A percentile compares a stretch with the other conserved stretches of the same genome.
phyloP scores from a whole-genome alignment of 1,284 basidiomycete species.

The Marasmius oreades region DNA sequence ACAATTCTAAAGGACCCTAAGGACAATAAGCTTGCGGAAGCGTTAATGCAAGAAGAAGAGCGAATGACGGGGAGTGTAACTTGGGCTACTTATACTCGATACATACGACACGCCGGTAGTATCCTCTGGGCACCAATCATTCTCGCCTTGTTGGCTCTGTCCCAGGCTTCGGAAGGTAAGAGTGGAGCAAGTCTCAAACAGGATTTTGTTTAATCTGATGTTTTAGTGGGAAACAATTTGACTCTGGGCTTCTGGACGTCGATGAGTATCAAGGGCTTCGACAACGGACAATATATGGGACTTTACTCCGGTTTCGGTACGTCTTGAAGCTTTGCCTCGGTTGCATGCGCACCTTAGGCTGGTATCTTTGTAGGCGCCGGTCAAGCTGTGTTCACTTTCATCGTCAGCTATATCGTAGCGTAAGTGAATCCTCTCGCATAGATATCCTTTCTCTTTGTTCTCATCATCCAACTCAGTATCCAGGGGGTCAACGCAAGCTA shows the following conservation, averaged over 20 bases:
- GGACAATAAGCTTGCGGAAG: background rate
- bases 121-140: constrained; percentile 22
- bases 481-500: constrained; percentile 43
- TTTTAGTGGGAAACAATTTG: constrained; percentile 18
- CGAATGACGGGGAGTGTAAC: constrained; percentile 35
- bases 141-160: constrained; percentile 8
- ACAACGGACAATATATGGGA: constrained; percentile 45
- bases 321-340: background rate
- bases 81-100: constrained; percentile 34
- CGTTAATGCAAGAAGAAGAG: constrained; percentile 33
- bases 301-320: constrained; percentile 45
- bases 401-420: constrained; percentile 39
- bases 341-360: background rate
- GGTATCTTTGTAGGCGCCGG: constrained; percentile 16
- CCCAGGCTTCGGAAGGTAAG: constrained; percentile 16
- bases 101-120: constrained; percentile 36
- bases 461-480: constrained; percentile 31
- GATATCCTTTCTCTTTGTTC: background rate
- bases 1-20: background rate
- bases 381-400: constrained; percentile 41
- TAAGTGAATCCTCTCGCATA: constrained; percentile 15
- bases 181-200: background rate
- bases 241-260: constrained; percentile 21
- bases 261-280: constrained; percentile 28
- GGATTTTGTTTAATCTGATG: background rate